phyloP scores from a whole-genome alignment of 352 stramenopile species.

The Blastocystis sp. region DNA sequence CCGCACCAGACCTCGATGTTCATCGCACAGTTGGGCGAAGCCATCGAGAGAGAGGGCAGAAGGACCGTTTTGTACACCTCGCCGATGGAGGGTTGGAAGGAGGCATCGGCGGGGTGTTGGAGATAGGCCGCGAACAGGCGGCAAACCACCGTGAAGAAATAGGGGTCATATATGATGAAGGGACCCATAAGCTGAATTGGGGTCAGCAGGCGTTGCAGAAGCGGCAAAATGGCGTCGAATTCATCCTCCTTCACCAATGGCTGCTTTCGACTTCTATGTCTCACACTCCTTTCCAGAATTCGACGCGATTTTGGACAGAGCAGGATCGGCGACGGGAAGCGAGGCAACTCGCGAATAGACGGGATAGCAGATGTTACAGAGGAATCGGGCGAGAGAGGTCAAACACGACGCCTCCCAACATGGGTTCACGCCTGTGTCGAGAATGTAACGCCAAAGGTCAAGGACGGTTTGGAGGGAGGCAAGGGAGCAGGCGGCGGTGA shows the following conservation, averaged over 20 bases:
- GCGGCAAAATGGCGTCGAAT: background rate
- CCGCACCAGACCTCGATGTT: constrained; percentile 45
- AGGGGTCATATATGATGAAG: constrained; percentile 24
- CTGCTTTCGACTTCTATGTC: background rate
- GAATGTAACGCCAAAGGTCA: constrained; percentile 11
- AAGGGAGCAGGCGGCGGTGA: background rate
- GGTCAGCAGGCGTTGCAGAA: background rate
- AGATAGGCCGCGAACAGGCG: constrained; percentile 15
- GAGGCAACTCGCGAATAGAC: constrained; percentile 1
- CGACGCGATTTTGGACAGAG: background rate
- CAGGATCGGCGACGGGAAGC: background rate
- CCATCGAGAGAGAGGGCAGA: constrained; percentile 19
- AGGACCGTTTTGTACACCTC: constrained; percentile 1
- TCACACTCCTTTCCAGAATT: background rate
- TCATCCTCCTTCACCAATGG: background rate
- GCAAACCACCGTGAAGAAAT: constrained; percentile 44
- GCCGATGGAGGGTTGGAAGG: background rate
- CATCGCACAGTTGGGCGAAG: constrained; percentile 1
- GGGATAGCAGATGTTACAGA: background rate
- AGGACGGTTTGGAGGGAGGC: background rate
- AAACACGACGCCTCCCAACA: background rate
- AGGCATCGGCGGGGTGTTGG: background rate
- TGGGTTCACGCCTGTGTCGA: constrained; percentile 9
- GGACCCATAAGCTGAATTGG: constrained; percentile 15
- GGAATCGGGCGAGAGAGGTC: background rate